Base-by-base conservation (phyloP, 2,329 filamentous ascomycete genomes). In the Drechmeria coniospora region DNA sequence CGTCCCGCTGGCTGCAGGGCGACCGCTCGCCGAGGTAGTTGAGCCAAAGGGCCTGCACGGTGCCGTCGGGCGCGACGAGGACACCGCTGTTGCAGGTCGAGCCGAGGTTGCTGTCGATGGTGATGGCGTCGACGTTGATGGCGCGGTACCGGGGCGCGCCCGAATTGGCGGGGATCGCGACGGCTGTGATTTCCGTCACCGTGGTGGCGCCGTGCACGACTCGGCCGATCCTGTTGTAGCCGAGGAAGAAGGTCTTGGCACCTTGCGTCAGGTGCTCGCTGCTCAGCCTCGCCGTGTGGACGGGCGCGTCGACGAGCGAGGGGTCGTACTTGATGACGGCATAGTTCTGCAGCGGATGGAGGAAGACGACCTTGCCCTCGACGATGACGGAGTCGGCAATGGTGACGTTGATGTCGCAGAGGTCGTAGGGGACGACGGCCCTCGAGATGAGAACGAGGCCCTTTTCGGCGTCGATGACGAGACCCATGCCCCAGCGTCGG, bases 281-380 rank as follows among this genome's bases (percentile, higher is more conserved):
- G 44, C 83, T 83, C 27, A 98, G 66, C 42, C 73, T 80, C 4
- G 92, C 90, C 37, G 80, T 87, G 59, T 86, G 72, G 9, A 98
- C 86, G 1, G 90, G 86, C 2, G 87, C 90, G 45, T 92, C 74
- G n/a, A 95, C 92, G 12, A 98, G 68, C 21, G 70, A 74, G 2
- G 90, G 82, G 48, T 98, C 87, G 50, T 98, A 98, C 56, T 92
- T 79, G 42, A 98, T 73, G 43, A 98, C 79, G 39, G 80, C 81
- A 52, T 95, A 98, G 53, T 98, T 98, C 50, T 95, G 90, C 29
- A 98, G 63, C 10, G 90, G 90, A 47, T 98, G 90, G 50, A 98
- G 63, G 61, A 98, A 98, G 10, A 95, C 69, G 4, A 98, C 80
- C 55, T 92, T 93, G 42, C 80, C 90, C 40, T 87, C 79, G 8